Evolutionary conservation across 495 filamentous ascomycete species (phyloP).

Genomic region (Bacidia gigantensis): DNA sequence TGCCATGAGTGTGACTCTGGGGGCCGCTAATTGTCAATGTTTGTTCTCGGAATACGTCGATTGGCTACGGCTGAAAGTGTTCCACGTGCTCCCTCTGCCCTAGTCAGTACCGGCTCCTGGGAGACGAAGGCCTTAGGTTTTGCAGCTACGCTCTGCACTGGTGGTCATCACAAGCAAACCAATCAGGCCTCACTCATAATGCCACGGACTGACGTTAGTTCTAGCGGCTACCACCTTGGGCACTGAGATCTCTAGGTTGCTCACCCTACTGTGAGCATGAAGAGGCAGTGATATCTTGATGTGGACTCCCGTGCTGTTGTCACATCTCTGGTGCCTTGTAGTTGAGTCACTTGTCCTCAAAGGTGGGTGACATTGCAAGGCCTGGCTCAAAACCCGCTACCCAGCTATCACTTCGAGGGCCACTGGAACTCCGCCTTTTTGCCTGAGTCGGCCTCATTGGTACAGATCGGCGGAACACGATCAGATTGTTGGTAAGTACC

Average conservation of each 20-base stretch:
- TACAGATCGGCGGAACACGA: slow-evolving; percentile 3
- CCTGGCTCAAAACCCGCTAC: not conserved
- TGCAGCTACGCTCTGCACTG: not conserved
- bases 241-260: not conserved
- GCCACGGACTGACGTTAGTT: not conserved
- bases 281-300: not conserved
- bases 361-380: not conserved
- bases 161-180: not conserved
- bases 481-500: slow-evolving; percentile 6
- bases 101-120: not conserved
- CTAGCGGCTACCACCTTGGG: not conserved
- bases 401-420: not conserved
- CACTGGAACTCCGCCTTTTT: slow-evolving; percentile 1
- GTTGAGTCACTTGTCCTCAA: not conserved
- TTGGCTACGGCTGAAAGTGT: not conserved
- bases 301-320: not conserved
- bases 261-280: not conserved
- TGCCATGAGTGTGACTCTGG: not conserved
- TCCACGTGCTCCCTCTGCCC: not conserved
- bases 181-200: not conserved
- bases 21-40: not conserved
- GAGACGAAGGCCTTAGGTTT: not conserved
- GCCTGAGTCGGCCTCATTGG: slow-evolving; percentile 5
- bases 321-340: not conserved
- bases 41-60: not conserved